phyloP scores from a whole-genome alignment of 495 filamentous ascomycete species.

The Geopyxis carbonaria region DNA sequence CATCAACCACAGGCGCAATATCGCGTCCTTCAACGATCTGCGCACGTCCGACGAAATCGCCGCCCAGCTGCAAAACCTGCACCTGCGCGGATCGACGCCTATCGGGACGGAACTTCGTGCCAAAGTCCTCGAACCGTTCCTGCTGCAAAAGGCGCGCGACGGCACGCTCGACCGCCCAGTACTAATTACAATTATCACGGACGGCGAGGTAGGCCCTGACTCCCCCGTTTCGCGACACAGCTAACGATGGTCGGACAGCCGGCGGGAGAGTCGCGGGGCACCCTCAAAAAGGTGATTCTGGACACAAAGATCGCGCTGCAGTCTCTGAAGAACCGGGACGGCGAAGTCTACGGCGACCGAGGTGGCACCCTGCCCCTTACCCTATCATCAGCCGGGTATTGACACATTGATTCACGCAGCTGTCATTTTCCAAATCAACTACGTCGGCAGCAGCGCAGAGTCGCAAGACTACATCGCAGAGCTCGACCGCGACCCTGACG shows the following conservation, averaged over 20 bases:
- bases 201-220: constrained; percentile 29
- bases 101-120: constrained; percentile 42
- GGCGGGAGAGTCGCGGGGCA: neutral
- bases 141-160: constrained; percentile 35
- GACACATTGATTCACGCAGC: constrained; percentile 5
- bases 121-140: constrained; percentile 43
- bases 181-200: constrained; percentile 50
- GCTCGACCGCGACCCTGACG: constrained; percentile 5
- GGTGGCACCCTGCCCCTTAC: neutral
- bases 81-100: constrained; percentile 43
- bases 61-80: constrained; percentile 13
- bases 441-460: constrained; percentile 8
- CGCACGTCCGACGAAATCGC: neutral
- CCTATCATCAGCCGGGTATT: neutral
- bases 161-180: constrained; percentile 42
- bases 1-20: constrained; percentile 10
- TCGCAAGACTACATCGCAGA: constrained; percentile 8
- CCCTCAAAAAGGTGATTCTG: constrained; percentile 6
- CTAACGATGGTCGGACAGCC: constrained; percentile 5
- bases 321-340: neutral
- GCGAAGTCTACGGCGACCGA: neutral
- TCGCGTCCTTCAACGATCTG: constrained; percentile 7
- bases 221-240: neutral
- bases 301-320: constrained; percentile 6
- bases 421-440: constrained; percentile 17